Conservation (phyloP, 78 protist genomes). For the Dictyostelium intermedium region DNA sequence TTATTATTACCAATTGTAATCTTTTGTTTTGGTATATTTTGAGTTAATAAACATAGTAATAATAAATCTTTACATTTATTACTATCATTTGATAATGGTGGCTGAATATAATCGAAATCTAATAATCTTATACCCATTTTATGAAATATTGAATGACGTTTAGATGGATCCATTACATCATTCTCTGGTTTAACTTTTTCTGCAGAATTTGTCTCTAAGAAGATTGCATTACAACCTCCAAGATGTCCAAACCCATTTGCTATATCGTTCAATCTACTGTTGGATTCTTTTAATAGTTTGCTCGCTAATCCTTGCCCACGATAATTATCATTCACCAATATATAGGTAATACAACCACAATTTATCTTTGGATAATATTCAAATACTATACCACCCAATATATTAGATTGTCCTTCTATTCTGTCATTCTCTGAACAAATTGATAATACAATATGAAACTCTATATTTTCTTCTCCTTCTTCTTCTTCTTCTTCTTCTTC, state of each 20-base stretch:
- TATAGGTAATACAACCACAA: constrained; percentile 57
- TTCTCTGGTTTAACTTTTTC: constrained; percentile 53
- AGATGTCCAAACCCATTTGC: constrained; percentile 1
- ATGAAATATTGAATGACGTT: constrained; percentile 36
- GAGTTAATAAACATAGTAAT: constrained; percentile 40
- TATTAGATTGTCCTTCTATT: constrained; percentile 1
- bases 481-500: background rate
- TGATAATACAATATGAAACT: constrained; percentile 52
- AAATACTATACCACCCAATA: constrained; percentile 76
- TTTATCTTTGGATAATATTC: constrained; percentile 66
- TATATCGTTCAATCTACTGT: background rate
- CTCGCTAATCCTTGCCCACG: constrained; percentile 62
- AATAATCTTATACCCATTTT: constrained; percentile 53
- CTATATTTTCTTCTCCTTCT: constrained; percentile 10
- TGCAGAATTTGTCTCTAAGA: constrained; percentile 65
- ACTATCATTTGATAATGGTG: constrained; percentile 50
- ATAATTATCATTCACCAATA: constrained; percentile 34
- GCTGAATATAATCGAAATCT: constrained; percentile 76
- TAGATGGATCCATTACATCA: constrained; percentile 71
- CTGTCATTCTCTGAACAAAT: constrained; percentile 3
- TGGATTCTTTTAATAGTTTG: constrained; percentile 18
- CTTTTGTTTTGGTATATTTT: constrained; percentile 8
- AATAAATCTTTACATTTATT: constrained; percentile 61
- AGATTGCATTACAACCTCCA: constrained; percentile 51
- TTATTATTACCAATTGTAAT: background rate